Base-by-base conservation (phyloP, 208 protist genomes). In the Acanthamoeba sp. region DNA sequence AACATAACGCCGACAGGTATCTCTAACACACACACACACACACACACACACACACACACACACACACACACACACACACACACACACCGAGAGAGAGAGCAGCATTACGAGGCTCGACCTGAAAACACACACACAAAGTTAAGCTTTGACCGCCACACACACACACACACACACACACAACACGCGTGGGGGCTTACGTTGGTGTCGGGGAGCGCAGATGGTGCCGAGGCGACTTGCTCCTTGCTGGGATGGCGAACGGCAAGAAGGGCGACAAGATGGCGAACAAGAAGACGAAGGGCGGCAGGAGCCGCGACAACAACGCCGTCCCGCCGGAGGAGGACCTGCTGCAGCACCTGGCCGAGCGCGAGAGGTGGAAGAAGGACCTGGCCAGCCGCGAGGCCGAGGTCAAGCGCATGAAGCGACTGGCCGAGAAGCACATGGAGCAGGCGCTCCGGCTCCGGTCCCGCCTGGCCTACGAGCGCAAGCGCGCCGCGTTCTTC, bases 361-460 rank as follows among this genome's bases (percentile, higher is more conserved):
- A 91, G 55, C 52, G 85, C 7, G 59, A 76, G 38, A n/a, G 59
- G 42, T 76, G 85, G 85, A 73, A 71, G n/a, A 66, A 71, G 52
- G 85, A 91, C 7, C 22, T 91, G 55, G 55, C 52, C 34, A 45
- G 14, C 10, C 32, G 59, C 38, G 85, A 91, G 22, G 85, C 52
- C 36, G 85, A 91, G 57, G 14, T 24, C 52, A 73, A 91, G 52
- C 85, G 85, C 36, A 64, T 91, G 57, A 91, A 73, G 55, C 20
- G 5, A 7, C 48, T 91, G 18, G 85, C 85, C 36, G 85, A 91
- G 34, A 73, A 91, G 38, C 55, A 91, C 42, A 76, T 91, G 85
- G 85, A 91, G 59, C 52, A 50, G 4, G 52, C 57, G 24, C 57
- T 91, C 10, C 29, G 55, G 55, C n/a, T 91, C 18, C 69, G 71